These are phyloP conservation scores for Yarrowia yakushimensis DNA, from an alignment of 805 yeast genomes.

Conservation along the genomic window DNA sequence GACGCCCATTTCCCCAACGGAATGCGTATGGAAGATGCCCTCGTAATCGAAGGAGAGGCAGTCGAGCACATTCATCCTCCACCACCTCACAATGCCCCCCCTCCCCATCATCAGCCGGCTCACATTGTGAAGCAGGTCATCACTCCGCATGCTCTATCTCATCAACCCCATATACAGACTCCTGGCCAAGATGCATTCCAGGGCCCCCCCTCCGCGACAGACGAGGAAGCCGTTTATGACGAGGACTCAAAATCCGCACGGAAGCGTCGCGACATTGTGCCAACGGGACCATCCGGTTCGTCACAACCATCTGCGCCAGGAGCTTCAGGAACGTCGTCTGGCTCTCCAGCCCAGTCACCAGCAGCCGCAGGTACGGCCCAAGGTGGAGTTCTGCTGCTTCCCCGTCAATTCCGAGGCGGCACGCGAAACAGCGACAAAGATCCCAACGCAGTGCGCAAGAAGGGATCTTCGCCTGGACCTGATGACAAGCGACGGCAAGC, in stretches of 20 bases:
- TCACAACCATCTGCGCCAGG: not conserved
- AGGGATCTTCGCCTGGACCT: slow-evolving; percentile 1
- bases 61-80: not conserved
- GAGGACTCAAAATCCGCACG: slow-evolving; percentile 3
- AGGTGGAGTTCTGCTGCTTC: slow-evolving; percentile 35
- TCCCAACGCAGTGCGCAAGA: slow-evolving; percentile 1
- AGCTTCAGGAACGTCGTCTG: not conserved
- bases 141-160: not conserved
- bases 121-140: slow-evolving; percentile 11
- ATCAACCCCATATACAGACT: not conserved
- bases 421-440: slow-evolving; percentile 21
- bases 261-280: not conserved
- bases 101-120: not conserved
- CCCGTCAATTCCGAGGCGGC: slow-evolving; percentile 33
- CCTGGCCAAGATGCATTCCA: slow-evolving; percentile 1
- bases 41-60: slow-evolving; percentile 51
- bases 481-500: slow-evolving; percentile 4
- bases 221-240: not conserved
- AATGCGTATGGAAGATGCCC: slow-evolving; percentile 62
- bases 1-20: slow-evolving; percentile 64
- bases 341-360: slow-evolving; percentile 15
- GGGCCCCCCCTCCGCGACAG: slow-evolving; percentile 22
- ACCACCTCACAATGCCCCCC: not conserved
- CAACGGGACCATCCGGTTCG: not conserved
- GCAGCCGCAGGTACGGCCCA: slow-evolving; percentile 24